phyloP scores from a whole-genome alignment of 805 yeast species.

The Ogataea pilisensis region DNA sequence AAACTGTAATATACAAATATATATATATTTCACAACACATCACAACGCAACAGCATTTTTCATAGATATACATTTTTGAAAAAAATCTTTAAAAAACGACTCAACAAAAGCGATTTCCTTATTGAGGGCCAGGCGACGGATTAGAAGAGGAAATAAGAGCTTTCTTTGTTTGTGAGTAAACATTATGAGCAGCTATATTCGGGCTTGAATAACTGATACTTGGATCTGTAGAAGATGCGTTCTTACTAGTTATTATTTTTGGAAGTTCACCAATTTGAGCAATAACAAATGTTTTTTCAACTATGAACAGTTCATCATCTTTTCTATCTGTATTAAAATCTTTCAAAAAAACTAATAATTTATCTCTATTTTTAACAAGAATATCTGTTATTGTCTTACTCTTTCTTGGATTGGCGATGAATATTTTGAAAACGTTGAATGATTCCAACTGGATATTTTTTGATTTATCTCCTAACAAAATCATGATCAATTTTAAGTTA shows the following conservation, averaged over 20 bases:
- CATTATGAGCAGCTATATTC: constrained; percentile 17
- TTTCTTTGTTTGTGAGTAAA: constrained; percentile 16
- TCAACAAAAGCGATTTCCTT: too few species aligned
- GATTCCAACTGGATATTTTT: constrained; percentile 87
- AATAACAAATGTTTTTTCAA: constrained; percentile 78
- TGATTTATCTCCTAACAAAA: constrained; percentile 79
- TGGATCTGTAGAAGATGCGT: constrained; percentile 5
- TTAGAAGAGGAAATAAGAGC: constrained; percentile 6
- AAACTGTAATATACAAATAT: too few species aligned
- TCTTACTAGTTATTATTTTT: constrained; percentile 36
- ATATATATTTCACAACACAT: too few species aligned
- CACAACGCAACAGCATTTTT: too few species aligned
- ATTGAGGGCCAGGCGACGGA: not conserved
- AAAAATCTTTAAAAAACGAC: too few species aligned
- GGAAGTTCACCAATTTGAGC: constrained; percentile 71
- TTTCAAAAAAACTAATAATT: constrained; percentile 64
- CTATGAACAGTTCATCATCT: constrained; percentile 63
- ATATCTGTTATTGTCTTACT: constrained; percentile 77
- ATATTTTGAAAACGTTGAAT: constrained; percentile 88
- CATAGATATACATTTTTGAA: too few species aligned
- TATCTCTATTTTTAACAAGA: constrained; percentile 75
- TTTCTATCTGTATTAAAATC: constrained; percentile 58
- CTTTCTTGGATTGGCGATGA: constrained; percentile 94
- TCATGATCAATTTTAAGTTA: constrained; percentile 83
- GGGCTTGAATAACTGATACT: constrained; percentile 7